These are phyloP conservation scores for Didymella keratinophila DNA, from an alignment of 2,329 filamentous ascomycete species.

Conservation along the genomic window DNA sequence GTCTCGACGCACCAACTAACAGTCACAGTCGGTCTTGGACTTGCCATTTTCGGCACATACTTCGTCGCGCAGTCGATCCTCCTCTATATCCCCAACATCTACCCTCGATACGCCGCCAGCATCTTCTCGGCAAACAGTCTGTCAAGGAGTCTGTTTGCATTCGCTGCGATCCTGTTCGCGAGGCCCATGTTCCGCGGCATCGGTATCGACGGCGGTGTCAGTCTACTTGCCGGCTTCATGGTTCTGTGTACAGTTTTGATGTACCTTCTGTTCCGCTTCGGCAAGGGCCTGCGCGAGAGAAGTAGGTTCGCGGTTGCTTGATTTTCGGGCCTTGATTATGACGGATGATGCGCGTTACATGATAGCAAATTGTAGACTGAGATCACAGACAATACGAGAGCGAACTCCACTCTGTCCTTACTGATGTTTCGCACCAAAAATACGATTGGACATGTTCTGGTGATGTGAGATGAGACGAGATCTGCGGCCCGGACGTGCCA, in stretches of 20 bases:
- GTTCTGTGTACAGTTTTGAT: slow-evolving; percentile 60
- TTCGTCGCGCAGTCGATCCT: slow-evolving; percentile 58
- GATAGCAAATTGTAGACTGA: neutral
- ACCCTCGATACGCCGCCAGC: slow-evolving; percentile 55
- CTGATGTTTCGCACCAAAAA: neutral
- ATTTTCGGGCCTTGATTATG: neutral
- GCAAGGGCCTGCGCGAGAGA: slow-evolving; percentile 62
- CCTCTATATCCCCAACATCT: slow-evolving; percentile 71
- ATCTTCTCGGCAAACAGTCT: slow-evolving; percentile 71
- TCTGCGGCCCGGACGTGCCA: neutral
- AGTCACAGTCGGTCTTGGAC: slow-evolving; percentile 53
- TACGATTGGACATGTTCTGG: neutral
- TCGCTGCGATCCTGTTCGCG: slow-evolving; percentile 66
- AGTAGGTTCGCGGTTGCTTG: slow-evolving; percentile 62
- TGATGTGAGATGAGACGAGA: slow-evolving; percentile 1
- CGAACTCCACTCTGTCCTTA: neutral
- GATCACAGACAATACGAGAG: neutral
- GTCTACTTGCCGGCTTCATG: slow-evolving; percentile 61
- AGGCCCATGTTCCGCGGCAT: slow-evolving; percentile 66
- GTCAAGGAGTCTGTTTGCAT: slow-evolving; percentile 63
- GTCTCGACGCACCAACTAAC: neutral
- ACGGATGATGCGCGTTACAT: neutral
- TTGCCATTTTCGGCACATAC: slow-evolving; percentile 55
- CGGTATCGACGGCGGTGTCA: slow-evolving; percentile 65
- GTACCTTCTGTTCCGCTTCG: slow-evolving; percentile 64